phyloP scores from a whole-genome alignment of 192 early-diverging fungal species.

The Coemansia sp. region DNA sequence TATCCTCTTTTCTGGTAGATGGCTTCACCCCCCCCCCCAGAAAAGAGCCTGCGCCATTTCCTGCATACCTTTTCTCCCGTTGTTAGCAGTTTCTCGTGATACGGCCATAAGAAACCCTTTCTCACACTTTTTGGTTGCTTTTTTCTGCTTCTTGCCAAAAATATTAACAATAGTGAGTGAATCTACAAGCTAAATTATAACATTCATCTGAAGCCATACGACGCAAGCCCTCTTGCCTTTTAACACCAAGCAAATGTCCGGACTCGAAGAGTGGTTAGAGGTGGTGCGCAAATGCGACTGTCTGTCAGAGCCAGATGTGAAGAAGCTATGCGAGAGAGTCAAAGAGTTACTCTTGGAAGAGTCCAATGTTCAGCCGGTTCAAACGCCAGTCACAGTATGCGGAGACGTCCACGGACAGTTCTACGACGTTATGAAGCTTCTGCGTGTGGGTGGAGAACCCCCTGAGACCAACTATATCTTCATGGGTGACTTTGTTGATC shows the following conservation, averaged over 20 bases:
- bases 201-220: not conserved
- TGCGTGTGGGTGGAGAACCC: constrained; percentile 92
- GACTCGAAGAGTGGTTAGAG: constrained; percentile 95
- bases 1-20: too few relatives aligned
- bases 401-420: constrained; percentile 99
- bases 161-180: not conserved
- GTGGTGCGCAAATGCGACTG: constrained; percentile 90
- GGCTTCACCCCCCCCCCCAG: too few relatives aligned
- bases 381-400: constrained; percentile 95
- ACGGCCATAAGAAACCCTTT: too few relatives aligned
- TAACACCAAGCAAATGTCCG: constrained; percentile 40
- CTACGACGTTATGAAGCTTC: constrained; percentile 93
- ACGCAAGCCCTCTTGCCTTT: not conserved
- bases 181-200: not conserved
- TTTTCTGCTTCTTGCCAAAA: not conserved
- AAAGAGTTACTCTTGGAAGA: constrained; percentile 98
- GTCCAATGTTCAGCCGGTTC: constrained; percentile 96
- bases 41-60: too few relatives aligned
- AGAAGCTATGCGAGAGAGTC: constrained; percentile 96
- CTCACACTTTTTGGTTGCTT: too few relatives aligned
- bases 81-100: too few relatives aligned
- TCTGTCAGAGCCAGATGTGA: constrained; percentile 92
- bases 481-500: constrained; percentile 99
- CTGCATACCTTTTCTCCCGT: too few relatives aligned
- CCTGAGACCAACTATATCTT: constrained; percentile 96